Conservation (phyloP, 176 grass and related monocot genomes). For the Panicum miliaceum region DNA sequence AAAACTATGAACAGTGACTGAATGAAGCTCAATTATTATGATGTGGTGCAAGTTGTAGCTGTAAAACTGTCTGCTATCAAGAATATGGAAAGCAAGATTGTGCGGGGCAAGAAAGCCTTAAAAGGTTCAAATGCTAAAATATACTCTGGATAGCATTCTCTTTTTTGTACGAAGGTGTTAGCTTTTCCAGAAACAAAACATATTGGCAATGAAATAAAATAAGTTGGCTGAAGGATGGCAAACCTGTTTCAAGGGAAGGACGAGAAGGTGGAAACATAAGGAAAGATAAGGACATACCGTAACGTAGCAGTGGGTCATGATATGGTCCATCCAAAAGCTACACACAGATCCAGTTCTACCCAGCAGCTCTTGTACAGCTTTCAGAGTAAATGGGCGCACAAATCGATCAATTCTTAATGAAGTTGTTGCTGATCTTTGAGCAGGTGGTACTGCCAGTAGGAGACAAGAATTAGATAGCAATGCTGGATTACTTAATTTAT, state of each 20-base stretch:
- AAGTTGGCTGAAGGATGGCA: constrained; percentile 13
- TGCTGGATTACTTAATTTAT: not conserved
- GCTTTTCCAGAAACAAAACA: not conserved
- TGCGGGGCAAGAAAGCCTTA: not conserved
- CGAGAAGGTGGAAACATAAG: not conserved
- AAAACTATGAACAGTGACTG: not conserved
- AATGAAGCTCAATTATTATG: not conserved
- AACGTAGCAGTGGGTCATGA: constrained; percentile 99
- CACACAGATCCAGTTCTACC: constrained; percentile 85
- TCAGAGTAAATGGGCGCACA: constrained; percentile 93
- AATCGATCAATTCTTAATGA: constrained; percentile 92
- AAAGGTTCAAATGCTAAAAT: constrained; percentile 2
- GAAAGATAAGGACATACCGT: constrained; percentile 64
- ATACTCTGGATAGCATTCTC: constrained; percentile 11
- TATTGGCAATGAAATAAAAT: not conserved
- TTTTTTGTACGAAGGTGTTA: not conserved
- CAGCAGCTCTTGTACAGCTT: constrained; percentile 95
- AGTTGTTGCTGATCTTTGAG: constrained; percentile 74
- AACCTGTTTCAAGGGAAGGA: not conserved
- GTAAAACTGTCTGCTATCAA: constrained; percentile 8
- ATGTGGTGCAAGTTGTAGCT: not conserved
- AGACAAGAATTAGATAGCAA: constrained; percentile 24
- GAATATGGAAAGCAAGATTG: constrained; percentile 6
- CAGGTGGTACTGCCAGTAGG: constrained; percentile 66
- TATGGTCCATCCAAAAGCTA: constrained; percentile 99